Base-by-base conservation (phyloP, 2,329 filamentous ascomycete species). In the Fusarium acutatum region DNA sequence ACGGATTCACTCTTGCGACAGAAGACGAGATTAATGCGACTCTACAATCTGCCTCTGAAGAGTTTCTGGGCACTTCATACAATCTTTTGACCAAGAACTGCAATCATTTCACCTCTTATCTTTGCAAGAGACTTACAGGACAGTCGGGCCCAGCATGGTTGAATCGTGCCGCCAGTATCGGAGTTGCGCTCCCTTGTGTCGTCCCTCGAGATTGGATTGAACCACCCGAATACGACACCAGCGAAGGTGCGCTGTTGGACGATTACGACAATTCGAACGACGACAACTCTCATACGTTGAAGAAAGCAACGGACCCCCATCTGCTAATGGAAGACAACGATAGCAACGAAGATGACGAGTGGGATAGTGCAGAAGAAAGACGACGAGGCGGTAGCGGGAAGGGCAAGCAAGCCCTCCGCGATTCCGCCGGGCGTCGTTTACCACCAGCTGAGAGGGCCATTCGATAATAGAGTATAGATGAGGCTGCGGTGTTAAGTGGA, bases 51-150 rank as follows among this genome's bases (percentile, higher is more conserved):
- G 92, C 91, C 18, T 94, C 92, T 3, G 88, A 92, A 46, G 87
- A 91, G 74, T 97, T 96, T 77, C 87, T 91, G 64, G 94, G 94
- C 30, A 91, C 91, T 0, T 88, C 88, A 20, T 96, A 97, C 82
- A 96, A 96, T 78, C 88, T 97, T 20, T 86, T 97, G 49, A 94
- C 91, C 26, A 91, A 91, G 76, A 97, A 97, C 82, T 97, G 94
- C 87, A 97, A 97, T 81, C 94, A 97, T 81, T 97, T 97, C 80
- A 96, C 94, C 5, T 90, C 90, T 26, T 90, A 92, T 77, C 87
- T 97, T 24, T 95, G 93, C 82, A 86, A 92, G 80, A 89, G 89
- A 74, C 86, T 97, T 61, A 96, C 93, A 5, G 90, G 91, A 11
- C 88, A 89, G 50, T 84, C 90, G 2, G 93, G 92, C 0, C 94